Percentiles rank a stretch among this genome's conserved stretches.
Evolutionary conservation across 1,139 yeast species (phyloP).

Genomic region (Yamadazyma siamensis): DNA sequence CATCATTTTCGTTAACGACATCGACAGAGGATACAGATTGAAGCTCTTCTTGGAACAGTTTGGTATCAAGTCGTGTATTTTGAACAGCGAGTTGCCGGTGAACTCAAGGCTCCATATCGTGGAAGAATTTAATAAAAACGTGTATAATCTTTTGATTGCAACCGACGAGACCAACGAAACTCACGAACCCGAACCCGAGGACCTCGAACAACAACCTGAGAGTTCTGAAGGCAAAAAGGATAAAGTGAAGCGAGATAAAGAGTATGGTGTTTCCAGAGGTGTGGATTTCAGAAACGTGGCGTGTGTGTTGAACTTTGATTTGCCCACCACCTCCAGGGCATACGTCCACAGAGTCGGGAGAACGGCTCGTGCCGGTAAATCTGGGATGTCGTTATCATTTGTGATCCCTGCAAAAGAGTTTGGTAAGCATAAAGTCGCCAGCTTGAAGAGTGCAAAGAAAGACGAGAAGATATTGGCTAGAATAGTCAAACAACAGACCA

Average conservation of each 20-base stretch:
- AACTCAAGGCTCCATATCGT: slow-evolving; percentile 93
- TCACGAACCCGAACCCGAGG: slow-evolving; percentile 38
- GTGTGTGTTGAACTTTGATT: slow-evolving; percentile 92
- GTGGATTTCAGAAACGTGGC: slow-evolving; percentile 96
- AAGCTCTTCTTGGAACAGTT: slow-evolving; percentile 91
- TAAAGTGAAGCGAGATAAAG: slow-evolving; percentile 54
- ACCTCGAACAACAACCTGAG: too few relatives aligned
- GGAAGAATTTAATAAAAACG: slow-evolving; percentile 89
- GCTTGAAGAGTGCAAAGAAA: slow-evolving; percentile 63
- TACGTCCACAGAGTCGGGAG: slow-evolving; percentile 95
- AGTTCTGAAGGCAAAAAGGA: slow-evolving; percentile 19
- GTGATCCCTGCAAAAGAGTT: slow-evolving; percentile 80
- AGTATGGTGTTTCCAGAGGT: slow-evolving; percentile 95
- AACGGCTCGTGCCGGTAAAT: slow-evolving; percentile 95
- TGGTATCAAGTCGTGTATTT: slow-evolving; percentile 83
- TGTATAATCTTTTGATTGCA: slow-evolving; percentile 84
- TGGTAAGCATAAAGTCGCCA: slow-evolving; percentile 86
- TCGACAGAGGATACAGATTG: slow-evolving; percentile 92
- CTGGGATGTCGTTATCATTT: slow-evolving; percentile 93
- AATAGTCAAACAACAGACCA: slow-evolving; percentile 73
- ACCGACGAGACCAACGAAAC: slow-evolving; percentile 82
- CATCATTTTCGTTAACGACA: slow-evolving; percentile 84
- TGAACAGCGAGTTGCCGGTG: slow-evolving; percentile 89
- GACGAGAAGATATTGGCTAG: slow-evolving; percentile 84
- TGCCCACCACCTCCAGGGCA: slow-evolving; percentile 86